Percentiles rank a stretch among this genome's conserved stretches.
phyloP scores from a whole-genome alignment of 2,329 filamentous ascomycete species.

The Colletotrichum sp. region DNA sequence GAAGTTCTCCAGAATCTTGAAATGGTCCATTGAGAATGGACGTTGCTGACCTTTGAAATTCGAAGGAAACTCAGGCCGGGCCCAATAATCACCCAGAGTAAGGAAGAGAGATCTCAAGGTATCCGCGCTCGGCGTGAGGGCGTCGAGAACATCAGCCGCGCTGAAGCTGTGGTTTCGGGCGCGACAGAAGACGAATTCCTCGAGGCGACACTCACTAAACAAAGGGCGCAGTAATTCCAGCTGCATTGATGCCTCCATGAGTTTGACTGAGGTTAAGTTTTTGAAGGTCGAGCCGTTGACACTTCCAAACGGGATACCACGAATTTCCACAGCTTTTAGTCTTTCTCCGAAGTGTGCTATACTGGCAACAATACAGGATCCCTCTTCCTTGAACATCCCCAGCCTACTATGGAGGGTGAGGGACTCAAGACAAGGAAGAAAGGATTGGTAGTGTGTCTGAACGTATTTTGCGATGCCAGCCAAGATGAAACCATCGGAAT shows the following conservation, averaged over 20 bases:
- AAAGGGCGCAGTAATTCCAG: not conserved
- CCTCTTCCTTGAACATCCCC: fast-evolving
- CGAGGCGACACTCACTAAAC: not conserved
- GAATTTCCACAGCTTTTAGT: not conserved
- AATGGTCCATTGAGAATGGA: not conserved
- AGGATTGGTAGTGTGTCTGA: not conserved
- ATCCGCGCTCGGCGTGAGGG: not conserved
- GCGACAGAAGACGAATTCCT: not conserved
- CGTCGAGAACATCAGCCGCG: not conserved
- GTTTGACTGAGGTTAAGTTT: not conserved
- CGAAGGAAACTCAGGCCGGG: not conserved
- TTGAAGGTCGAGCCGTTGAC: not conserved
- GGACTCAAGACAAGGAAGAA: not conserved
- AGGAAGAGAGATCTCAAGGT: not conserved
- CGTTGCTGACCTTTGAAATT: fast-evolving
- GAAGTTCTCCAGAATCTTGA: not conserved
- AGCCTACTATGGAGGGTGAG: fast-evolving
- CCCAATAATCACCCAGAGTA: not conserved
- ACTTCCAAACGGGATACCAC: fast-evolving
- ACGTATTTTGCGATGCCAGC: fast-evolving
- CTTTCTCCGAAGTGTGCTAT: not conserved
- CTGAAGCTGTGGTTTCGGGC: not conserved
- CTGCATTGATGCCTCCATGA: not conserved
- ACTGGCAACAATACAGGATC: fast-evolving
- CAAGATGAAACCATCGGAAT: fast-evolving